Evolutionary conservation across 495 filamentous ascomycete species (phyloP), one percentile per base, ranked within the genome.

Genomic region (Achaetomiella virescens): DNA sequence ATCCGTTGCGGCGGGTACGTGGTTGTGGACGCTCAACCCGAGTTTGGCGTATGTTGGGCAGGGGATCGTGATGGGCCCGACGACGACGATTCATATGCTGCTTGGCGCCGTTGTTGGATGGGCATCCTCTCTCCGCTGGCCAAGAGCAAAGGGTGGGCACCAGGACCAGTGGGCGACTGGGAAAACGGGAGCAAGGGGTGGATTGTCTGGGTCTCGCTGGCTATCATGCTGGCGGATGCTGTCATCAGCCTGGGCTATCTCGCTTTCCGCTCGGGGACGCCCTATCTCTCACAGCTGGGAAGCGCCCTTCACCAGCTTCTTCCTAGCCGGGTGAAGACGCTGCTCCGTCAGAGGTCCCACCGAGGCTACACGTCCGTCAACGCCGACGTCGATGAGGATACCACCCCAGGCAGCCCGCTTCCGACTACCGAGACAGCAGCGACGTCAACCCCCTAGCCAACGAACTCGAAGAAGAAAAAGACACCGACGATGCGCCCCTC

Each of bases 1-100:
- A 0, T 67, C 79, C 1, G 68, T 78, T 7, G 79, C 95, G 9
- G 91, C 90, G 0, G 69, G 76, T 15, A 83, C 84, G 20, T 98
- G 92, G 92, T 76, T 97, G 3, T 99, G 93, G 93, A 92, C 88
- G 17, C 77, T 99, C 14, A 99, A 99, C 56, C 93, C 95, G 6
- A 93, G 88, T 43, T 85, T 95, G 24, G 93, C 93, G 25, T 97
- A 99, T 66, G 81, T 97, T 21, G 93, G 92, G 2, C 85, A 89
- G 70, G 85, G 85, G 15, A 87, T 89, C 43, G 82, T 85, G 82
- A 97, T 79, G 96, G 96, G 92, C 68, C 90, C 93, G 18, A 84
- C 86, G 31, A 97, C 92, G 1, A 97, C 91, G 44, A 77, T 93
- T 55, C 93, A 97, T 59, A 97, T 99, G 93, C 82, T 97, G 9